Conservation (phyloP, 1,284 basidiomycete genomes). For the Puccinia hordei region DNA sequence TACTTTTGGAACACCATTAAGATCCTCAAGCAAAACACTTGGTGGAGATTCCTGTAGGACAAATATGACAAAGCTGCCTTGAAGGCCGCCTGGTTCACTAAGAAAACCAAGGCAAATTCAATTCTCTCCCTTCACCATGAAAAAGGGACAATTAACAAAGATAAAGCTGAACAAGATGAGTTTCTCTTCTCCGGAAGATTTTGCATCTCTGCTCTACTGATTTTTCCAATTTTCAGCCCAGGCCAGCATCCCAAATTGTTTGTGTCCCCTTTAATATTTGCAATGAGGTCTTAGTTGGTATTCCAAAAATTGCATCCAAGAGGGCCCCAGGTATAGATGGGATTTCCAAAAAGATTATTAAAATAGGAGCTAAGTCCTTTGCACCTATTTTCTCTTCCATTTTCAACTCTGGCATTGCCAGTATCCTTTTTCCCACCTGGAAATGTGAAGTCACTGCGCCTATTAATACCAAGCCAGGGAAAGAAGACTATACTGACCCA, state of each 20-base stretch:
- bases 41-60: background rate
- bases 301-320: background rate
- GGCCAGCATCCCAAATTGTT: background rate
- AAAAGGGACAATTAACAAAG: background rate
- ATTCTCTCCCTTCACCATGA: background rate
- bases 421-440: slow-evolving; percentile 7
- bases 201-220: background rate
- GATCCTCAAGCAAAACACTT: background rate
- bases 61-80: background rate
- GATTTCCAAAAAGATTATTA: background rate
- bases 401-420: background rate
- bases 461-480: slow-evolving; percentile 9
- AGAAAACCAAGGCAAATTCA: background rate
- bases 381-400: background rate
- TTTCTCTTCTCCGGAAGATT: background rate
- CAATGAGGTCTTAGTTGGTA: background rate
- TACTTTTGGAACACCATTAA: background rate
- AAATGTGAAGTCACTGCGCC: too few species aligned
- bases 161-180: slow-evolving; percentile 14
- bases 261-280: background rate
- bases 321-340: slow-evolving; percentile 25
- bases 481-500: slow-evolving; percentile 24
- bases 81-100: background rate
- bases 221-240: background rate
- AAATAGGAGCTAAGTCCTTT: background rate